A percentile compares a stretch with the other conserved stretches of the same genome.
These are phyloP conservation scores for Aristolochia fimbriata DNA, from an alignment of 164 flowering plant species.

Conservation along the genomic window DNA sequence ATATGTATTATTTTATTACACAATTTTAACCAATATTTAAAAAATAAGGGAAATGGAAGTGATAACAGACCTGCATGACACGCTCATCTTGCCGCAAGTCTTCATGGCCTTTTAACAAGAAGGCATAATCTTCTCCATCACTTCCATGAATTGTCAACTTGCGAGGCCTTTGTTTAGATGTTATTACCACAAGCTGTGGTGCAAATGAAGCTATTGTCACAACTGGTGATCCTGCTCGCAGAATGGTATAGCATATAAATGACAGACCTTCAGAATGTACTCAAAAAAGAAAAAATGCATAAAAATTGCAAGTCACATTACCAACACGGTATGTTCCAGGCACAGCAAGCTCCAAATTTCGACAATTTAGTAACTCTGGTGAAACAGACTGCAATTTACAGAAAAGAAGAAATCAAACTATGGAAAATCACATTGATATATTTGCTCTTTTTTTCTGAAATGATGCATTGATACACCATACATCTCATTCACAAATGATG, in stretches of 20 bases:
- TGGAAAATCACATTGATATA: background rate
- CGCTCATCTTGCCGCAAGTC: slow-evolving; percentile 99
- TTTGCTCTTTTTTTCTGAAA: too few relatives aligned
- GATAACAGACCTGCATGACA: slow-evolving; percentile 83
- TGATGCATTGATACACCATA: background rate
- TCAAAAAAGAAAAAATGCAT: background rate
- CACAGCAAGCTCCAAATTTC: slow-evolving; percentile 87
- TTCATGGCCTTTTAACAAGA: slow-evolving; percentile 96
- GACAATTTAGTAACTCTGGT: slow-evolving; percentile 73
- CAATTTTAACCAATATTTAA: too few relatives aligned
- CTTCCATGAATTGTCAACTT: slow-evolving; percentile 94
- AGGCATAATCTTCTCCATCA: slow-evolving; percentile 93
- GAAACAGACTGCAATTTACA: slow-evolving; percentile 66
- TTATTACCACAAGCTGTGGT: slow-evolving; percentile 84
- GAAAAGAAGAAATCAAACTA: slow-evolving; percentile 6
- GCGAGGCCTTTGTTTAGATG: slow-evolving; percentile 96
- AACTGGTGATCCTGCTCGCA: slow-evolving; percentile 58
- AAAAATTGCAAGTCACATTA: slow-evolving; percentile 8
- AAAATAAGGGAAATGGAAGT: background rate
- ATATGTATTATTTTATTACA: too few relatives aligned
- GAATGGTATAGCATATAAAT: background rate
- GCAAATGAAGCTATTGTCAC: slow-evolving; percentile 91
- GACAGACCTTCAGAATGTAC: background rate
- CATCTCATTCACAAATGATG: slow-evolving; percentile 5
- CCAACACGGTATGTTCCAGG: slow-evolving; percentile 99